Evolutionary conservation across 2,329 filamentous ascomycete genomes (phyloP), one percentile per base, ranked within the genome.

Genomic region (Cladophialophora carrionii): DNA sequence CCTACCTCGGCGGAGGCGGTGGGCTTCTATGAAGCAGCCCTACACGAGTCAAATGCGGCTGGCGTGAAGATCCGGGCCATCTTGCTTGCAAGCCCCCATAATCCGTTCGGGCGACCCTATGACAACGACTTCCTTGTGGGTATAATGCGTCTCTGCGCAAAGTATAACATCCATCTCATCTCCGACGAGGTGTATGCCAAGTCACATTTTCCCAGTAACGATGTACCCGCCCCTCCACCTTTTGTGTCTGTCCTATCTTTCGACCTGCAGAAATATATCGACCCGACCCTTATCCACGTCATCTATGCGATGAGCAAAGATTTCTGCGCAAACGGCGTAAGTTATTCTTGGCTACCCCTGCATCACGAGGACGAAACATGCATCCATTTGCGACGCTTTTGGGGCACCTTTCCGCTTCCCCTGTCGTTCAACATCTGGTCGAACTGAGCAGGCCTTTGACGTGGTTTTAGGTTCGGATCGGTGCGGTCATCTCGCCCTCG

Each of bases 141-240:
- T 2, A 72, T 84, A 20, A 78, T 86, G 76, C 69, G 70, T 2
- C 70, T 86, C 41, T 86, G 84, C 69, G 74, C 82, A 48, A 77
- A 78, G 61, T 74, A 85, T 67, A 67, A 76, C 2, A 73, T 87
- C 5, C 83, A 87, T 68, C 74, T 87, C 52, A 79, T 87, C 72
- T 81, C 79, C 67, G 85, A 87, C 71, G 85, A 87, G 70, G 81
- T 87, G 37, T 87, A 87, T 69, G 85, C 83, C 0, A 70, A 83
- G 4, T 86, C 84, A 0, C 74, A 82, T 1, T 87, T 80, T 70
- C 68, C 48, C 46, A 74, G 66, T 63, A 79, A 73, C 49, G 67
- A 66, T 1, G n/a, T 61, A 1, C 71, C 74, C 0, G 55, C 68
- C 0, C 68, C 72, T 1, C 66, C 74, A 0, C 71, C 75, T 0